Evolutionary conservation across 176 grass and related monocot genomes (phyloP).

Genomic region (Oryza meyeriana): DNA sequence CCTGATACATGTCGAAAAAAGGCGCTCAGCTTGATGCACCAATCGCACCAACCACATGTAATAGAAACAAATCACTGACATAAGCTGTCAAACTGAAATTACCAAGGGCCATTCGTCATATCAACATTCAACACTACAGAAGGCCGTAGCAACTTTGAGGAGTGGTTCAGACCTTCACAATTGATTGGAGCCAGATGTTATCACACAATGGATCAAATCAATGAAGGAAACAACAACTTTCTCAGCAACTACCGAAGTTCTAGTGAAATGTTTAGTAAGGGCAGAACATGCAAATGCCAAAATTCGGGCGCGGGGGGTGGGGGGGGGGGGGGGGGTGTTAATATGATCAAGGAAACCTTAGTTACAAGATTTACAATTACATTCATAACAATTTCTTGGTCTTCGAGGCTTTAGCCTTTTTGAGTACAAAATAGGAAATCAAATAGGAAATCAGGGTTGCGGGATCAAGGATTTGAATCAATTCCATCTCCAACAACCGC

Average conservation of each 20-base stretch:
- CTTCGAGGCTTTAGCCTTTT: not conserved
- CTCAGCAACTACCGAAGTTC: not conserved
- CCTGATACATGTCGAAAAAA: not conserved
- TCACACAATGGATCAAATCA: not conserved
- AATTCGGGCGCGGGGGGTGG: too few relatives aligned
- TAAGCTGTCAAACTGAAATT: not conserved
- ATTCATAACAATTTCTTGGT: not conserved
- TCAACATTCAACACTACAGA: not conserved
- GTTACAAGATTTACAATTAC: not conserved
- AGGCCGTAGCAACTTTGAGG: not conserved
- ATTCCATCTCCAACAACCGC: not conserved
- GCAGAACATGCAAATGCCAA: not conserved
- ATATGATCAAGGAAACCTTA: not conserved
- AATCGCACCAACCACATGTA: constrained; percentile 20
- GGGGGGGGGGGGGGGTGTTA: too few relatives aligned
- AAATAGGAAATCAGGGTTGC: not conserved
- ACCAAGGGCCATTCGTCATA: constrained; percentile 14
- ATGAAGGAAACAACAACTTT: not conserved
- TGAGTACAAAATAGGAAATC: not conserved
- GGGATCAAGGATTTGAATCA: not conserved
- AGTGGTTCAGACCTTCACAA: not conserved
- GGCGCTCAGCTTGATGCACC: not conserved
- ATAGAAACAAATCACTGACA: not conserved
- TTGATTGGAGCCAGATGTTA: not conserved
- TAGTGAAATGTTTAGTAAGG: not conserved